These are phyloP conservation scores for Volvox africanus DNA, from an alignment of 139 green algal genomes.

Conservation along the genomic window DNA sequence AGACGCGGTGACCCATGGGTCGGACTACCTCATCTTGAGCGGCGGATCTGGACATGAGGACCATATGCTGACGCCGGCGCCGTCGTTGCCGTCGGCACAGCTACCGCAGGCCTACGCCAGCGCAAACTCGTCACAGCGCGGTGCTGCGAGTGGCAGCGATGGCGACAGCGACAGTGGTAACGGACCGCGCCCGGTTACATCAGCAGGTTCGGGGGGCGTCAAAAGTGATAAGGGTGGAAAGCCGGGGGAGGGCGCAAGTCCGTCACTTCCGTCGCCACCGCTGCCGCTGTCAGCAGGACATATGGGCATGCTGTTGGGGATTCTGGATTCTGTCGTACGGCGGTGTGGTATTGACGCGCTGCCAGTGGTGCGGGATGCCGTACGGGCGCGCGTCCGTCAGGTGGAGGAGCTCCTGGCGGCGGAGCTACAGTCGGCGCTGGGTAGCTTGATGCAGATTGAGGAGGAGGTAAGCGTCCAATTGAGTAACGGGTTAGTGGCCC, in stretches of 20 bases:
- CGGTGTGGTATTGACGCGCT: background rate
- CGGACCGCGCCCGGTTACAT: background rate
- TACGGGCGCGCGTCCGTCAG: background rate
- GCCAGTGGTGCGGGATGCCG: constrained; percentile 8
- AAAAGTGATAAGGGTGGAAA: too few species aligned
- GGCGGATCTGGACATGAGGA: background rate
- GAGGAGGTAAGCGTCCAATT: background rate
- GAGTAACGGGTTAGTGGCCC: too few species aligned
- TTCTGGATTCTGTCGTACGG: constrained; percentile 23
- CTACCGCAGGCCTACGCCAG: background rate
- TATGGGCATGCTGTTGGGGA: background rate
- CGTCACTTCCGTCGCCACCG: background rate
- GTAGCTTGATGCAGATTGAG: background rate
- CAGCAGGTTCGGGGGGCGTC: background rate
- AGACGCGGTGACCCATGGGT: background rate
- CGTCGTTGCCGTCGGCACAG: background rate
- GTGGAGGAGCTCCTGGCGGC: background rate
- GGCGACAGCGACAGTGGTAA: background rate
- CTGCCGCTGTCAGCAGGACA: background rate
- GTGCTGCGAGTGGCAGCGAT: background rate
- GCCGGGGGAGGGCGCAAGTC: background rate
- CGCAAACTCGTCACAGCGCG: background rate
- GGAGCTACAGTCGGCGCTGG: background rate
- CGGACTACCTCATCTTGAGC: background rate
- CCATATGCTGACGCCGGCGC: background rate